Conservation (phyloP, 2,329 filamentous ascomycete species). For the Trichoderma gracile region DNA sequence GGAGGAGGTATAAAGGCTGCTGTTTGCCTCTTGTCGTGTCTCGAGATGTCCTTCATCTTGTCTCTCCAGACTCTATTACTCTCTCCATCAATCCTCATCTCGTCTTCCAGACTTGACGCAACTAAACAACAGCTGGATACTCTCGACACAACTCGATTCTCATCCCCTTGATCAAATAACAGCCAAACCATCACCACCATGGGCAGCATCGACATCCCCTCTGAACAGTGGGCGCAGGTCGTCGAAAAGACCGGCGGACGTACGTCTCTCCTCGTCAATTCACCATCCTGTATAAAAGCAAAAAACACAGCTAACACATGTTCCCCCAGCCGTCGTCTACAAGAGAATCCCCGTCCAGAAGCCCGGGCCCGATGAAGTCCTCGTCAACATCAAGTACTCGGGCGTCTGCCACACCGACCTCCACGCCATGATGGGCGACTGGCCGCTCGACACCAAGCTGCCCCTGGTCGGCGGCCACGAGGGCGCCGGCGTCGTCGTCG, state of each 20-base stretch:
- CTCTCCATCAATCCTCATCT: not conserved
- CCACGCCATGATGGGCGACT: slow-evolving; percentile 81
- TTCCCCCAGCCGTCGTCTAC: slow-evolving; percentile 59
- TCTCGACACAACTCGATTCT: slow-evolving; percentile 6
- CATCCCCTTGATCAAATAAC: slow-evolving; percentile 12
- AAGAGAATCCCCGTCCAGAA: slow-evolving; percentile 79
- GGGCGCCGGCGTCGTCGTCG: slow-evolving; percentile 80
- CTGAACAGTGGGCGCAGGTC: slow-evolving; percentile 88
- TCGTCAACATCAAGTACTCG: slow-evolving; percentile 87
- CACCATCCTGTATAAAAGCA: not conserved
- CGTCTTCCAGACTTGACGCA: not conserved
- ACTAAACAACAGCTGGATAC: not conserved
- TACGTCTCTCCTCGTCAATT: slow-evolving; percentile 42
- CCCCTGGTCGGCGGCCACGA: slow-evolving; percentile 82
- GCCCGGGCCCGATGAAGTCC: slow-evolving; percentile 85
- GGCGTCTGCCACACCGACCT: slow-evolving; percentile 89
- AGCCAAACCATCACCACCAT: slow-evolving; percentile 12
- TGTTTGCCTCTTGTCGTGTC: not conserved
- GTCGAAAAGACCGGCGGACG: slow-evolving; percentile 77
- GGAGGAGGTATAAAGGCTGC: slow-evolving; percentile 1
- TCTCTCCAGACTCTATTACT: not conserved
- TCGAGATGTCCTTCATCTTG: not conserved
- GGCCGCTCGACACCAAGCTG: slow-evolving; percentile 80
- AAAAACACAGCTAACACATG: slow-evolving; percentile 10
- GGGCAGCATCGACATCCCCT: slow-evolving; percentile 58